These are phyloP conservation scores for Alternaria sp. DNA, from an alignment of 2,329 filamentous ascomycete genomes.

Conservation along the genomic window DNA sequence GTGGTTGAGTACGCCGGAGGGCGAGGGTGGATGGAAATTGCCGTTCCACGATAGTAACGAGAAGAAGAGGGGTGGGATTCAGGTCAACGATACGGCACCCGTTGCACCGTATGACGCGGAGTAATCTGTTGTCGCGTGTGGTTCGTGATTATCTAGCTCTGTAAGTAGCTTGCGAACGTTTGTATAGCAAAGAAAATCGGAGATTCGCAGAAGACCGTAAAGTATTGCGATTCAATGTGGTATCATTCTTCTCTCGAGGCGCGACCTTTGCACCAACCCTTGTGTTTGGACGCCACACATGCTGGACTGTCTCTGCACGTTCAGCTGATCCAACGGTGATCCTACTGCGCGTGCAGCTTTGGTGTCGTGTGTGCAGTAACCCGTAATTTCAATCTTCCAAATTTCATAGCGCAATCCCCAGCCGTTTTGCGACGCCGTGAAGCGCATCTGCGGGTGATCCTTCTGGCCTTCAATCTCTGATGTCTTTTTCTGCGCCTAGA, in stretches of 20 bases:
- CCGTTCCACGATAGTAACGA: slow-evolving; percentile 81
- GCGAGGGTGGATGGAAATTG: slow-evolving; percentile 83
- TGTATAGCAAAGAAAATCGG: not conserved
- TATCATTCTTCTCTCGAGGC: slow-evolving; percentile 36
- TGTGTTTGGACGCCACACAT: slow-evolving; percentile 30
- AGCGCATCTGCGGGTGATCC: slow-evolving; percentile 1
- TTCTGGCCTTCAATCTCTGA: slow-evolving; percentile 8
- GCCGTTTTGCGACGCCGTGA: slow-evolving; percentile 1
- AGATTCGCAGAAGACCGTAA: not conserved
- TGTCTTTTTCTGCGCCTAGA: slow-evolving; percentile 17
- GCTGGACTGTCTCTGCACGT: slow-evolving; percentile 10
- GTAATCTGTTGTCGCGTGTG: slow-evolving; percentile 50
- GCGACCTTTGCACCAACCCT: slow-evolving; percentile 20
- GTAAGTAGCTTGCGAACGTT: not conserved
- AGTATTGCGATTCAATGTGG: slow-evolving; percentile 21
- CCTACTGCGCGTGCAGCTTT: slow-evolving; percentile 29
- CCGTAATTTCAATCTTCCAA: slow-evolving; percentile 20
- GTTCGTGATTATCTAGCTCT: not conserved
- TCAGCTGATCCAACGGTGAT: slow-evolving; percentile 15
- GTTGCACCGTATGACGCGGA: slow-evolving; percentile 79
- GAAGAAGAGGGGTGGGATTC: slow-evolving; percentile 88
- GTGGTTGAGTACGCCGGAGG: slow-evolving; percentile 83
- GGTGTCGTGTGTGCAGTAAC: slow-evolving; percentile 19
- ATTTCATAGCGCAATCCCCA: slow-evolving; percentile 4
- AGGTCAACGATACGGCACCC: slow-evolving; percentile 81